phyloP scores from a whole-genome alignment of 2,329 filamentous ascomycete genomes.

The Colletotrichum tamarilloi region DNA sequence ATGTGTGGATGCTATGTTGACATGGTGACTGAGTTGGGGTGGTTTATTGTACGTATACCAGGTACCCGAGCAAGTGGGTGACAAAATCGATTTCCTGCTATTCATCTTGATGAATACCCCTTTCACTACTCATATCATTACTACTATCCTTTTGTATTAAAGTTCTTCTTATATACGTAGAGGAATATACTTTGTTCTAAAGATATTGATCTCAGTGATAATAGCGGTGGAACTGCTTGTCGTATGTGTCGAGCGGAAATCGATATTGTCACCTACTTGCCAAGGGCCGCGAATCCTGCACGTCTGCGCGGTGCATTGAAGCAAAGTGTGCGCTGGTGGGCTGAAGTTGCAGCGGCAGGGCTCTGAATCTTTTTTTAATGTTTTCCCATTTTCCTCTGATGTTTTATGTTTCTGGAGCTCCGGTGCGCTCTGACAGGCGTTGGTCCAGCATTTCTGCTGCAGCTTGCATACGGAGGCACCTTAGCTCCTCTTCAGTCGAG shows the following conservation, averaged over 20 bases:
- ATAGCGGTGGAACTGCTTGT: no score
- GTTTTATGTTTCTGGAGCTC: conserved; percentile 19
- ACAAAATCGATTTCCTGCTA: no score
- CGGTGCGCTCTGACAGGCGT: conserved; percentile 29
- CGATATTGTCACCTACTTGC: no score
- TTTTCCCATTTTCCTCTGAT: conserved; percentile 7
- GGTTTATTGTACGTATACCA: neutral
- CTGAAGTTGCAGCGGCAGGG: conserved; percentile 10
- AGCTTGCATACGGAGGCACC: conserved; percentile 15
- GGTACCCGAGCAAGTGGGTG: neutral
- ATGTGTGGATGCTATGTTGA: conserved; percentile 9
- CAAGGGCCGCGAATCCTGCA: neutral
- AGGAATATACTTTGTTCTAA: no score
- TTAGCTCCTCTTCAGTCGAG: conserved; percentile 22
- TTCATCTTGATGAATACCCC: no score
- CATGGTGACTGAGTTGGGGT: neutral
- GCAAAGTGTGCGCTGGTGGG: conserved; percentile 1
- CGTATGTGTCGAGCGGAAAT: no score
- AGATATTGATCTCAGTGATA: no score
- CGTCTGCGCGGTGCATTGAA: conserved; percentile 20
- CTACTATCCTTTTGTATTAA: no score
- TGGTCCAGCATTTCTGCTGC: conserved; percentile 22
- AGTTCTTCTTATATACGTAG: no score
- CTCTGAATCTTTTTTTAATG: neutral
- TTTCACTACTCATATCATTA: no score